Percentiles rank a stretch among this genome's conserved stretches.
Evolutionary conservation across 148 eudicot species (phyloP).

Genomic region (Cornus florida): DNA sequence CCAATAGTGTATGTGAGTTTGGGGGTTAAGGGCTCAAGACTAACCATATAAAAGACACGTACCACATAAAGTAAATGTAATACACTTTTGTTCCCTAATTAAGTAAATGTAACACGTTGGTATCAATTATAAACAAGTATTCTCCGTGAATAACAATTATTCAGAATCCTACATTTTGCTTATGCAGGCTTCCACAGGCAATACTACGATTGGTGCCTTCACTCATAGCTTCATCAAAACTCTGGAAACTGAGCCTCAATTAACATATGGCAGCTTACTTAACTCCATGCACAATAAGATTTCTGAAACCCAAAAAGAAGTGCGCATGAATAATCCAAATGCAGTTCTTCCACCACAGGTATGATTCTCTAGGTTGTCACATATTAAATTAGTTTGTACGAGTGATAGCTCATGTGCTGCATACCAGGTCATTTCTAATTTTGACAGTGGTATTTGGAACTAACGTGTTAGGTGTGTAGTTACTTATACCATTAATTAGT

Average conservation of each 20-base stretch:
- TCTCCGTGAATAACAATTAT: background rate
- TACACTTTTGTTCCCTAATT: no score
- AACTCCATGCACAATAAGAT: conserved; percentile 27
- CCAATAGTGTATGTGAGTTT: no score
- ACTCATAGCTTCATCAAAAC: conserved; percentile 49
- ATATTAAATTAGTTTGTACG: conserved; percentile 7
- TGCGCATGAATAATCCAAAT: conserved; percentile 3
- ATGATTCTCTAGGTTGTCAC: conserved; percentile 10
- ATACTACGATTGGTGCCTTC: conserved; percentile 38
- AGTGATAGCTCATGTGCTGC: no score
- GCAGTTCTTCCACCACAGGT: background rate
- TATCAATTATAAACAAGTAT: no score
- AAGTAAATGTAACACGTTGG: no score
- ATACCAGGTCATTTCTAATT: no score
- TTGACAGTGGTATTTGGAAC: no score
- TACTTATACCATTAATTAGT: no score
- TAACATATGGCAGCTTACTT: conserved; percentile 38
- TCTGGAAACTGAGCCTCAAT: conserved; percentile 27
- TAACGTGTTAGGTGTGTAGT: no score
- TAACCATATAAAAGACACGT: no score
- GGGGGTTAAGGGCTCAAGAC: no score
- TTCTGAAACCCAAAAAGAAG: conserved; percentile 14
- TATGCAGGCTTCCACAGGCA: conserved; percentile 48
- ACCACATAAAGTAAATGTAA: no score
- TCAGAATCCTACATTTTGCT: background rate